Evolutionary conservation across 2,329 filamentous ascomycete species (phyloP), one percentile per base, ranked within the genome.

Genomic region (Epichloe gansuensis): DNA sequence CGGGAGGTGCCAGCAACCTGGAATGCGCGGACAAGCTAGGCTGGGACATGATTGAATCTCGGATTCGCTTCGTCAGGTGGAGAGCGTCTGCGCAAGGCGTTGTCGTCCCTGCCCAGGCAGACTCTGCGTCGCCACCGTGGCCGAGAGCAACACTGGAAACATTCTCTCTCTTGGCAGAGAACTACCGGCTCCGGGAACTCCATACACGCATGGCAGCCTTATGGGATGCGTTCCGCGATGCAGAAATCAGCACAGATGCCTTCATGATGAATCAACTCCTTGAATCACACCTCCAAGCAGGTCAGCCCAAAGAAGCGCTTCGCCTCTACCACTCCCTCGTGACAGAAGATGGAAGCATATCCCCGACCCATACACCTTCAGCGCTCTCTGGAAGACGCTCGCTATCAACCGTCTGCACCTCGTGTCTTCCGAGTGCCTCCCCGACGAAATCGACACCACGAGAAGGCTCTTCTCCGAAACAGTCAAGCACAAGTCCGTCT

Each of bases 181-280:
- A 87, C 63, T 91, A 89, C 62, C 79, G 80, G 49, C 72, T 80
- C 44, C 78, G 83, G 17, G 73, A 76, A 15, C 73, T 84, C 17
- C 76, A 82, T 39, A 64, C 69, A 13, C 75, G 76, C 52, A 74
- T 88, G 49, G 70, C 78, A 47, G 70, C 76, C 50, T 71, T 91
- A 4, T 83, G 81, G 67, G 72, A 78, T 35, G 79, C 80, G 2
- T 81, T 88, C 56, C 70, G 73, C 13, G 71, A 78, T 45, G 79
- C 84, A 13, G 76, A 83, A 56, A 81, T 91, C 55, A 74, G 72
- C 51, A 78, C 84, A 2, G 84, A 88, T 61, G 80, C 82, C 8
- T 86, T 84, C 65, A 85, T 91, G 69, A 81, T 91, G 75, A 93
- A 91, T 66, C 85, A 90, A 62, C 71, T 91, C 23, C 77, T 93